phyloP scores from a whole-genome alignment of 345 rosid species.

The Heritiera fomes region DNA sequence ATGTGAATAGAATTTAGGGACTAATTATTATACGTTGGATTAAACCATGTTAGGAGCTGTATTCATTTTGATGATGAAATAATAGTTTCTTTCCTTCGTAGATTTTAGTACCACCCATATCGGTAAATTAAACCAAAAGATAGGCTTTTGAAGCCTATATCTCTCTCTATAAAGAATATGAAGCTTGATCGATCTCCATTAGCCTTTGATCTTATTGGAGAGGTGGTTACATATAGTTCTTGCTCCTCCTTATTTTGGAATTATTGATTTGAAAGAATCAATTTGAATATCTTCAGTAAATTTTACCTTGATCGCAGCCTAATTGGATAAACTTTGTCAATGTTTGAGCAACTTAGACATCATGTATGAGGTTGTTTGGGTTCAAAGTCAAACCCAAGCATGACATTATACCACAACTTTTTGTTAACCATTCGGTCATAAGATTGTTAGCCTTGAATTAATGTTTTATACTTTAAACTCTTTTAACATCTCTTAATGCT shows the following conservation, averaged over 20 bases:
- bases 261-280: neutral
- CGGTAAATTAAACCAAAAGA: neutral
- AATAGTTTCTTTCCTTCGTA: neutral
- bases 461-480: neutral
- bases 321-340: too few relatives aligned
- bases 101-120: neutral
- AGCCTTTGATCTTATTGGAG: neutral
- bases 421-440: too few relatives aligned
- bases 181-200: neutral
- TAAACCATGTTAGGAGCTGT: neutral
- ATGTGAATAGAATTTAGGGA: neutral
- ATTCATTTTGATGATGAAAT: too few relatives aligned
- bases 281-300: neutral
- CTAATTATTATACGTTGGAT: neutral
- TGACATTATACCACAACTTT: too few relatives aligned
- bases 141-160: too few relatives aligned
- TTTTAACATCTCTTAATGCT: neutral
- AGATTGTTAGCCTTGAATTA: too few relatives aligned
- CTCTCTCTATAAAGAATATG: neutral
- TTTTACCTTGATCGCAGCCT: neutral
- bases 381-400: too few relatives aligned
- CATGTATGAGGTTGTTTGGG: too few relatives aligned
- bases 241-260: neutral
- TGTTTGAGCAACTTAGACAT: neutral
- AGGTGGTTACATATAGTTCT: neutral